phyloP scores from a whole-genome alignment of 2,329 filamentous ascomycete genomes.

The Penicillium sp. region DNA sequence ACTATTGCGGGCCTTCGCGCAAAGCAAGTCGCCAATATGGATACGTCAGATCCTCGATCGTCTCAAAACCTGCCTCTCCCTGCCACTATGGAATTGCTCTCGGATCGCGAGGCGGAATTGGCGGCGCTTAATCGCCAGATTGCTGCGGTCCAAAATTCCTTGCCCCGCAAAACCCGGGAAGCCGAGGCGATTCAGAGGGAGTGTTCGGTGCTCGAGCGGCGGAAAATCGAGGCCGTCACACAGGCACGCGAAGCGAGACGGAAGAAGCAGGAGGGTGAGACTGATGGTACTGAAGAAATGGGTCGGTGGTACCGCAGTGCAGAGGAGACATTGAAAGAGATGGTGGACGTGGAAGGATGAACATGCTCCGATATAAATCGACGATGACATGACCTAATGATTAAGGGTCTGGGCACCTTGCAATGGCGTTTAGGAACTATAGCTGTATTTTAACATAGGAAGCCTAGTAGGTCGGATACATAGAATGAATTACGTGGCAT shows the following conservation, averaged over 20 bases:
- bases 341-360: slow-evolving; percentile 36
- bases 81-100: slow-evolving; percentile 41
- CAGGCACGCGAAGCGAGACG: slow-evolving; percentile 49
- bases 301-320: slow-evolving; percentile 47
- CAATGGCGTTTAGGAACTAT: slow-evolving; percentile 26
- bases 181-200: slow-evolving; percentile 48
- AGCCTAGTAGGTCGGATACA: neutral
- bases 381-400: slow-evolving; percentile 25
- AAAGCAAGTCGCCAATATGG: slow-evolving; percentile 64
- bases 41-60: slow-evolving; percentile 47
- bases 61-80: slow-evolving; percentile 43
- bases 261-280: slow-evolving; percentile 46
- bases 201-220: slow-evolving; percentile 44
- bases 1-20: slow-evolving; percentile 50
- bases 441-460: neutral
- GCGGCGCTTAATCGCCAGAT: slow-evolving; percentile 44
- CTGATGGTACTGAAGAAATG: slow-evolving; percentile 47
- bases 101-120: slow-evolving; percentile 42
- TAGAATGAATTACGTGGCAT: neutral
- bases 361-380: neutral
- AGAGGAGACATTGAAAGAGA: slow-evolving; percentile 41
- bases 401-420: slow-evolving; percentile 2
- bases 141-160: slow-evolving; percentile 42
- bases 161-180: slow-evolving; percentile 46
- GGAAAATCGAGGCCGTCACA: slow-evolving; percentile 44